Evolutionary conservation across 2,329 filamentous ascomycete species (phyloP).

Genomic region (Dothideomycetes sp.): DNA sequence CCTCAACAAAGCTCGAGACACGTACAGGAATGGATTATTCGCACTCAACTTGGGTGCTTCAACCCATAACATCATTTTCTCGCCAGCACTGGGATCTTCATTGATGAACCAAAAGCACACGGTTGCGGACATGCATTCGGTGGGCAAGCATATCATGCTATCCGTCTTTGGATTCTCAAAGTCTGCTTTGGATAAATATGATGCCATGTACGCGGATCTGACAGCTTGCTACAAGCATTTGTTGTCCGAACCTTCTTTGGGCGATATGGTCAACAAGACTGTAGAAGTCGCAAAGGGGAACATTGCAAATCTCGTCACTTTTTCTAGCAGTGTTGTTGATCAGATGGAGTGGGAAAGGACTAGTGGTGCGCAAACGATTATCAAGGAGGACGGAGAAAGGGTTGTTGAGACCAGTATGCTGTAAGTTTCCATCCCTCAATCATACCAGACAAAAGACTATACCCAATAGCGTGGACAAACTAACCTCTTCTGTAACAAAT

Average conservation of each 20-base stretch:
- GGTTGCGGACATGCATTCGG: slow-evolving; percentile 23
- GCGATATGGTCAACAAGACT: slow-evolving; percentile 31
- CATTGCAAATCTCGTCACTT: slow-evolving; percentile 50
- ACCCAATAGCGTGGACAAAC: background rate
- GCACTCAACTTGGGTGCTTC: slow-evolving; percentile 41
- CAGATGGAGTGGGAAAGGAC: slow-evolving; percentile 53
- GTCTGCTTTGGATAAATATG: slow-evolving; percentile 26
- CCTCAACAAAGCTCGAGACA: slow-evolving; percentile 32
- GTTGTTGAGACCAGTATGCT: slow-evolving; percentile 46
- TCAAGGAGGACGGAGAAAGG: slow-evolving; percentile 30
- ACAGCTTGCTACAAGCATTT: slow-evolving; percentile 32
- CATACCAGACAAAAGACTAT: slow-evolving; percentile 2
- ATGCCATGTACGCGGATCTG: slow-evolving; percentile 30
- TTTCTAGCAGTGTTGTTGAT: slow-evolving; percentile 50
- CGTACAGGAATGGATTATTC: slow-evolving; percentile 35
- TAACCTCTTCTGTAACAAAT: background rate
- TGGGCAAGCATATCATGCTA: slow-evolving; percentile 21
- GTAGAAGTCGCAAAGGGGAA: slow-evolving; percentile 34
- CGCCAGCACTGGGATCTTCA: slow-evolving; percentile 37
- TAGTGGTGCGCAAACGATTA: slow-evolving; percentile 35
- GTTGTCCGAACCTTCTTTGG: slow-evolving; percentile 39
- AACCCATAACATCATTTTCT: slow-evolving; percentile 42
- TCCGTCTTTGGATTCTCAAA: slow-evolving; percentile 35
- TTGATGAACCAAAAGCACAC: slow-evolving; percentile 31
- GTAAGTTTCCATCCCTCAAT: slow-evolving; percentile 7